These are phyloP conservation scores for Penicillium frequentans DNA, from an alignment of 2,329 filamentous ascomycete genomes.

Conservation along the genomic window DNA sequence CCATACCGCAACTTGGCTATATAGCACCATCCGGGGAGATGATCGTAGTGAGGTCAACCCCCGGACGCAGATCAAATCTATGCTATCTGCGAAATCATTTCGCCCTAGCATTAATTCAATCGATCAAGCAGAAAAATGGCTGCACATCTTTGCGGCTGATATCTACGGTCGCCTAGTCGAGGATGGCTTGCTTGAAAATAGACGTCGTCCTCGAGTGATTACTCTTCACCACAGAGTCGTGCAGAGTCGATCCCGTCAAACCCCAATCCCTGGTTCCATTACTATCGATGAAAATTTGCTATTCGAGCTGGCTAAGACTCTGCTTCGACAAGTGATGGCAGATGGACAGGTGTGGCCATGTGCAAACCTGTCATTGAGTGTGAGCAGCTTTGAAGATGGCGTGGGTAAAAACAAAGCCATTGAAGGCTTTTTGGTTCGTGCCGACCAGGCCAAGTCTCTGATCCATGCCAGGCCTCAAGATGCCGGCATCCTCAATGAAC, in stretches of 20 bases:
- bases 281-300: slow-evolving; percentile 70
- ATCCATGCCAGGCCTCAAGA: slow-evolving; percentile 21
- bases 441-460: slow-evolving; percentile 56
- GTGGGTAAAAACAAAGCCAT: slow-evolving; percentile 83
- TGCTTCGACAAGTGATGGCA: slow-evolving; percentile 74
- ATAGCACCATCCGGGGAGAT: slow-evolving; percentile 79
- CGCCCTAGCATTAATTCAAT: slow-evolving; percentile 74
- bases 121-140: slow-evolving; percentile 80
- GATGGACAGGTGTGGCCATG: slow-evolving; percentile 88
- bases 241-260: slow-evolving; percentile 73
- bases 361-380: slow-evolving; percentile 81
- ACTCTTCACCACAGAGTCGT: slow-evolving; percentile 76
- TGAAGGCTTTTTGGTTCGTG: slow-evolving; percentile 75
- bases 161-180: slow-evolving; percentile 88
- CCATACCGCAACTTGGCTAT: slow-evolving; percentile 82
- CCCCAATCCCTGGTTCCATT: slow-evolving; percentile 74
- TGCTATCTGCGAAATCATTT: slow-evolving; percentile 96
- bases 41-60: slow-evolving; percentile 87
- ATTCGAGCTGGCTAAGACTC: slow-evolving; percentile 71
- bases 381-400: slow-evolving; percentile 90
- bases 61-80: slow-evolving; percentile 91
- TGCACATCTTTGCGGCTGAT: slow-evolving; percentile 87
- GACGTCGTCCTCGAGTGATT: slow-evolving; percentile 79
- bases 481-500: slow-evolving; percentile 7
- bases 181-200: slow-evolving; percentile 85